These are phyloP conservation scores for Alloteropsis semialata DNA, from an alignment of 176 grass and related monocot species.

Conservation along the genomic window DNA sequence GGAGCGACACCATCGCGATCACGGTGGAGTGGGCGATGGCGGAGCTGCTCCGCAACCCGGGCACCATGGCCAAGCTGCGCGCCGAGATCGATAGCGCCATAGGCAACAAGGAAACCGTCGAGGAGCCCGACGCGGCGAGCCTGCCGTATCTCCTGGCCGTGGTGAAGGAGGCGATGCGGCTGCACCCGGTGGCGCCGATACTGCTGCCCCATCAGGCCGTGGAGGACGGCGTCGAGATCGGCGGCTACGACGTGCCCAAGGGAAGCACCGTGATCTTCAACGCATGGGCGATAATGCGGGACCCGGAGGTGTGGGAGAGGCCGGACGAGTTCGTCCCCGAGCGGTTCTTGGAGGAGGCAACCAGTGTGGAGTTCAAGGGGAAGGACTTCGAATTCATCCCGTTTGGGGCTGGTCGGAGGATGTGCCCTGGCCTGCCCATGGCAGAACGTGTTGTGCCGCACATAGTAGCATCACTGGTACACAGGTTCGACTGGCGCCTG, in stretches of 20 bases:
- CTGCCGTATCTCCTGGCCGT: slow-evolving; percentile 31
- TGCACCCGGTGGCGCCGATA: slow-evolving; percentile 29
- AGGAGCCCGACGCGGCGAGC: slow-evolving; percentile 6
- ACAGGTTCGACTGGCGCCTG: slow-evolving; percentile 43
- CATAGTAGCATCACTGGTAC: slow-evolving; percentile 31
- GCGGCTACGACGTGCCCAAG: slow-evolving; percentile 28
- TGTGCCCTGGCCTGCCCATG: slow-evolving; percentile 41
- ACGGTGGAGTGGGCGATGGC: slow-evolving; percentile 47
- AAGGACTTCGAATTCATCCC: slow-evolving; percentile 39
- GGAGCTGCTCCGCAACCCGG: slow-evolving; percentile 43
- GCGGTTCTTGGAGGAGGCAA: slow-evolving; percentile 18
- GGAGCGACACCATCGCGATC: slow-evolving; percentile 25
- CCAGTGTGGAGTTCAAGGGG: background rate
- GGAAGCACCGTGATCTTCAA: slow-evolving; percentile 32
- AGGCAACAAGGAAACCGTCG: background rate
- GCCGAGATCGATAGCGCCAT: slow-evolving; percentile 3
- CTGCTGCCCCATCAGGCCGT: slow-evolving; percentile 10
- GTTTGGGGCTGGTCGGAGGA: slow-evolving; percentile 34
- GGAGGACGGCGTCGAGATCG: slow-evolving; percentile 35
- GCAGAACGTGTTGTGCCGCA: slow-evolving; percentile 24
- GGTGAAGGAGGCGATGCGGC: slow-evolving; percentile 47
- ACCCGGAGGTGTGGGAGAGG: slow-evolving; percentile 31
- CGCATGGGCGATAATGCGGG: slow-evolving; percentile 32
- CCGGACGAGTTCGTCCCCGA: slow-evolving; percentile 42
- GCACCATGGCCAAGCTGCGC: slow-evolving; percentile 29